Evolutionary conservation across 164 flowering plant genomes (phyloP).

Genomic region (Annona squamosa): DNA sequence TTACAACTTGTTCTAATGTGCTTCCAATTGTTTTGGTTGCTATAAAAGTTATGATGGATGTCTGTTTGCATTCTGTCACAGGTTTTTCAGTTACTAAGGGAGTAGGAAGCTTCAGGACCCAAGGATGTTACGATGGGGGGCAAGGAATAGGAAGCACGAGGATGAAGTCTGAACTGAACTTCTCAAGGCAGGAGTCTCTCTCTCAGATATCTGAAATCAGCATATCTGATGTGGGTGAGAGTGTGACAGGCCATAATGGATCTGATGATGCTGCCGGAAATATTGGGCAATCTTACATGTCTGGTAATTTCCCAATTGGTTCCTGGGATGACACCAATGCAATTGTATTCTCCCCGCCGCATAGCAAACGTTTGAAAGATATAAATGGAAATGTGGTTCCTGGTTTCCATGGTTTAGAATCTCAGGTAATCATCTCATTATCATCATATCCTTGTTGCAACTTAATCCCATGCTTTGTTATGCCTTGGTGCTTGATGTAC

Average conservation of each 20-base stretch:
- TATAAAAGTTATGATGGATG: not conserved
- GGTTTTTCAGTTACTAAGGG: conserved; percentile 50
- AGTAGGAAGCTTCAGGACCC: conserved; percentile 26
- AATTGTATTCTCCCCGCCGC: conserved; percentile 44
- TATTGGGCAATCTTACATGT: conserved; percentile 29
- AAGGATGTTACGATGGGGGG: conserved; percentile 27
- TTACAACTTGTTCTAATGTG: no score
- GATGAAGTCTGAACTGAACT: conserved; percentile 65
- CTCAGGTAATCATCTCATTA: conserved; percentile 29
- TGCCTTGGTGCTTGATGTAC: no score
- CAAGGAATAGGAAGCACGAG: conserved; percentile 32
- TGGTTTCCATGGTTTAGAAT: conserved; percentile 31
- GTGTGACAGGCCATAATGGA: conserved; percentile 25
- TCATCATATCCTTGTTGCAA: not conserved
- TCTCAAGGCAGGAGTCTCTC: conserved; percentile 67
- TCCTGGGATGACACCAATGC: conserved; percentile 57
- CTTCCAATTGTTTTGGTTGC: no score
- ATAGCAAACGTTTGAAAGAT: conserved; percentile 37
- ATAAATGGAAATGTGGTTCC: conserved; percentile 28
- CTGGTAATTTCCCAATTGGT: conserved; percentile 36
- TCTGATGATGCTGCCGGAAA: conserved; percentile 28
- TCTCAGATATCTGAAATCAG: conserved; percentile 54
- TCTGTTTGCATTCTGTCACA: conserved; percentile 7
- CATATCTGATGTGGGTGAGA: conserved; percentile 31
- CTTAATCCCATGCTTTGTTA: not conserved